Conservation (phyloP, 2,329 filamentous ascomycete species). For the Xylariaceae sp. region DNA sequence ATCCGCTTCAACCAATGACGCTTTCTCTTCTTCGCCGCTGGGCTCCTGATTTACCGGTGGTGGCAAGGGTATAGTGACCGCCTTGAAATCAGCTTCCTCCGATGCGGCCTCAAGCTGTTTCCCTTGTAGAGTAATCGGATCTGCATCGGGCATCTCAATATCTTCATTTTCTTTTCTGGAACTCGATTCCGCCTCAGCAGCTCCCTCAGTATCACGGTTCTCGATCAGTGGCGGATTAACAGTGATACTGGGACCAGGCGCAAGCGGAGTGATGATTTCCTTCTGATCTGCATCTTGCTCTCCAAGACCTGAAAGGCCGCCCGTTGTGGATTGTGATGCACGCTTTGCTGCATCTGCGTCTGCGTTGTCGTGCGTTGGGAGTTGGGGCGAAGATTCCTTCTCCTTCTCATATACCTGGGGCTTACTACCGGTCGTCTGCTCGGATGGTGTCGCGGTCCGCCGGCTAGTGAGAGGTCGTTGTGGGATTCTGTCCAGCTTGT, state of each 20-base stretch:
- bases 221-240: constrained; percentile 37
- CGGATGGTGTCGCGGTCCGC: constrained; percentile 48
- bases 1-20: constrained; percentile 42
- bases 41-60: constrained; percentile 35
- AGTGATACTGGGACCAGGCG: constrained; percentile 37
- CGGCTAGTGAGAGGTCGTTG: constrained; percentile 51
- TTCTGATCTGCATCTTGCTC: constrained; percentile 45
- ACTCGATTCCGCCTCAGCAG: constrained; percentile 33
- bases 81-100: constrained; percentile 38
- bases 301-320: constrained; percentile 41
- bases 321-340: constrained; percentile 42
- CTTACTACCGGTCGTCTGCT: constrained; percentile 41
- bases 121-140: constrained; percentile 43
- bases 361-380: constrained; percentile 30
- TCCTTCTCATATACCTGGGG: constrained; percentile 48
- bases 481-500: constrained; percentile 54
- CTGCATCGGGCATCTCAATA: constrained; percentile 61
- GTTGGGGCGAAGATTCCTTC: constrained; percentile 31
- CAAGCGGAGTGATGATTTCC: constrained; percentile 37
- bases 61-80: constrained; percentile 44
- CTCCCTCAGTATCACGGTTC: constrained; percentile 33
- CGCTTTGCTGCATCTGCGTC: constrained; percentile 41
- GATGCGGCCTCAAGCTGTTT: constrained; percentile 36
- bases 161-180: constrained; percentile 53
- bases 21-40: constrained; percentile 36